phyloP scores from a whole-genome alignment of 495 filamentous ascomycete genomes.

The Podospora fimiseda region DNA sequence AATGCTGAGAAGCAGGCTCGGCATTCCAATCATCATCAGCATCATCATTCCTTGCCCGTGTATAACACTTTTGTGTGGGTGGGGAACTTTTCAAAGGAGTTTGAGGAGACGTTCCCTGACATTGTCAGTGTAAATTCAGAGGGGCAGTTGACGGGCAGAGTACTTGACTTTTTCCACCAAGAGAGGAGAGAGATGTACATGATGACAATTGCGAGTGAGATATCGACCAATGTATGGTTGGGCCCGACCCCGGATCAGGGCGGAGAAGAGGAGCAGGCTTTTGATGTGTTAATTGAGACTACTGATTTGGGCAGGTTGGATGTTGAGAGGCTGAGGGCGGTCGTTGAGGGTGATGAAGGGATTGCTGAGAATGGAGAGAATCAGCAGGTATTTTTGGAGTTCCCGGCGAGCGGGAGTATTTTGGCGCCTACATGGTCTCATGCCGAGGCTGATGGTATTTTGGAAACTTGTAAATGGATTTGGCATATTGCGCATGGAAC shows the following conservation, averaged over 20 bases:
- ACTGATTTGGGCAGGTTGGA: conserved; percentile 71
- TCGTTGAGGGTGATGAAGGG: conserved; percentile 28
- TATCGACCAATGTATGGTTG: conserved; percentile 81
- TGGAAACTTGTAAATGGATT: conserved; percentile 85
- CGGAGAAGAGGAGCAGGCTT: conserved; percentile 36
- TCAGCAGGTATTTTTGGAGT: conserved; percentile 60
- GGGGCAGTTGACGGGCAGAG: conserved; percentile 65
- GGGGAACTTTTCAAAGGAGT: conserved; percentile 58
- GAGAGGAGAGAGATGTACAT: conserved; percentile 87
- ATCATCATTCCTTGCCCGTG: conserved; percentile 47
- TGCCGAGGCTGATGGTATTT: conserved; percentile 71
- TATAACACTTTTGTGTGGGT: conserved; percentile 79
- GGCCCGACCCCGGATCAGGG: conserved; percentile 75
- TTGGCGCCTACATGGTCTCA: conserved; percentile 73
- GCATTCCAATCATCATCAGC: too few species aligned
- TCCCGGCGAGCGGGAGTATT: conserved; percentile 88
- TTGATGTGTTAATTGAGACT: conserved; percentile 79
- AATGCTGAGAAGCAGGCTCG: too few species aligned
- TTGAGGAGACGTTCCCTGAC: conserved; percentile 64
- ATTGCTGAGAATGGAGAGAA: conserved; percentile 28
- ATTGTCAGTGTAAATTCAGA: conserved; percentile 69
- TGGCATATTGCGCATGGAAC: conserved; percentile 65
- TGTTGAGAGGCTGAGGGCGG: conserved; percentile 44
- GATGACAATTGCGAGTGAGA: conserved; percentile 87
- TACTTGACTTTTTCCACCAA: conserved; percentile 87